Evolutionary conservation across 352 stramenopile genomes (phyloP).

Genomic region (Chrysophaeum taylorii): DNA sequence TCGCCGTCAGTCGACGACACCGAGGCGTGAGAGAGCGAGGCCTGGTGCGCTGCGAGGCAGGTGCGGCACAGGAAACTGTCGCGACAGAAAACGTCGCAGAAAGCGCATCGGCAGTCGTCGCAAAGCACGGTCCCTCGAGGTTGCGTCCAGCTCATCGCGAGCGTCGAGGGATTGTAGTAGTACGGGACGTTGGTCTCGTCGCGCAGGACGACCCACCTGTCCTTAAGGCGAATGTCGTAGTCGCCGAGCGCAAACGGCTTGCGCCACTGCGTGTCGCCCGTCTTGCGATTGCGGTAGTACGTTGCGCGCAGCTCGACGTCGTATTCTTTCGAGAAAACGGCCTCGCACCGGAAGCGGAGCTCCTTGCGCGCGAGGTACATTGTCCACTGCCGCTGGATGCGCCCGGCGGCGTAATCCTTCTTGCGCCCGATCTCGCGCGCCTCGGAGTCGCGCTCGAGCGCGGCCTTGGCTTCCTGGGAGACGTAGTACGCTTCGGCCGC

Average conservation of each 20-base stretch:
- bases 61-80: too few relatives aligned
- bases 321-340: neutral
- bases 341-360: neutral
- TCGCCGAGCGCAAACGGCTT: constrained; percentile 5
- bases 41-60: too few relatives aligned
- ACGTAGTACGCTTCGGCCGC: neutral
- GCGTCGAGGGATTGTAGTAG: constrained; percentile 1
- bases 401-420: neutral
- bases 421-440: neutral
- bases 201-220: neutral
- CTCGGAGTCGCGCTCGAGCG: neutral
- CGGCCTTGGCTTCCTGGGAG: neutral
- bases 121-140: neutral
- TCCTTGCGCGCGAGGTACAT: neutral
- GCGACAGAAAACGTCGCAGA: neutral
- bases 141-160: neutral
- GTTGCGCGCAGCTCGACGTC: neutral
- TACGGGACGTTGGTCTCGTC: constrained; percentile 2
- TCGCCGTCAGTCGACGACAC: too few relatives aligned
- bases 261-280: neutral
- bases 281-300: neutral
- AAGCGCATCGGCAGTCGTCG: neutral
- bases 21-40: too few relatives aligned
- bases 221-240: neutral
- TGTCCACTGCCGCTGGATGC: neutral